Evolutionary conservation across 495 filamentous ascomycete species (phyloP).

Genomic region (Tuber indicum): DNA sequence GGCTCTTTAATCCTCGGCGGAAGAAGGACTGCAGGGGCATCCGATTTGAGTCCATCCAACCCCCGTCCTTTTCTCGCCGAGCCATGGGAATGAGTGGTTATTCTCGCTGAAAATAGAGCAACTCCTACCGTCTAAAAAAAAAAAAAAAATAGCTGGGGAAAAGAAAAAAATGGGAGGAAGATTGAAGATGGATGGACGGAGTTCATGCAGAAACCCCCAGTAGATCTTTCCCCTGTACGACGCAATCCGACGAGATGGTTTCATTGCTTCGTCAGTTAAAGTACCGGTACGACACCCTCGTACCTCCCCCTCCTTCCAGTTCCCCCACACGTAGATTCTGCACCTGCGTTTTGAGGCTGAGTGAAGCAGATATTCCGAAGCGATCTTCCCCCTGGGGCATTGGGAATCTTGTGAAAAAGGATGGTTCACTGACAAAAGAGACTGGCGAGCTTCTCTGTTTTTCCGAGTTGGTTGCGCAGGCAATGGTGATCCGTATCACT

Average conservation of each 20-base stretch:
- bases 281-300: background rate
- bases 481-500: background rate
- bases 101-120: background rate
- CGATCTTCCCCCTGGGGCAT: background rate
- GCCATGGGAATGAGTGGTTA: background rate
- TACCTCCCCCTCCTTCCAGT: background rate
- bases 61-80: background rate
- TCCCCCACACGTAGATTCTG: background rate
- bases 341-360: background rate
- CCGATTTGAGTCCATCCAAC: background rate
- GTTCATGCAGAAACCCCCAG: background rate
- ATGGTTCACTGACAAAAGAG: background rate
- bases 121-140: slow-evolving; percentile 3
- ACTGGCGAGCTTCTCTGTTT: background rate
- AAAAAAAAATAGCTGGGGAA: background rate
- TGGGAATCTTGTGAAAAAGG: background rate
- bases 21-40: background rate
- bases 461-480: background rate
- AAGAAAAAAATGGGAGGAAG: background rate
- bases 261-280: background rate
- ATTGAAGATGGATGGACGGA: background rate
- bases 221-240: background rate
- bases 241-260: background rate
- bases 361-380: background rate
- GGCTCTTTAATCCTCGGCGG: background rate